Percentiles rank a stretch among this genome's conserved stretches.
phyloP scores from a whole-genome alignment of 148 eudicot species.

The Heliamphora exappendiculata region DNA sequence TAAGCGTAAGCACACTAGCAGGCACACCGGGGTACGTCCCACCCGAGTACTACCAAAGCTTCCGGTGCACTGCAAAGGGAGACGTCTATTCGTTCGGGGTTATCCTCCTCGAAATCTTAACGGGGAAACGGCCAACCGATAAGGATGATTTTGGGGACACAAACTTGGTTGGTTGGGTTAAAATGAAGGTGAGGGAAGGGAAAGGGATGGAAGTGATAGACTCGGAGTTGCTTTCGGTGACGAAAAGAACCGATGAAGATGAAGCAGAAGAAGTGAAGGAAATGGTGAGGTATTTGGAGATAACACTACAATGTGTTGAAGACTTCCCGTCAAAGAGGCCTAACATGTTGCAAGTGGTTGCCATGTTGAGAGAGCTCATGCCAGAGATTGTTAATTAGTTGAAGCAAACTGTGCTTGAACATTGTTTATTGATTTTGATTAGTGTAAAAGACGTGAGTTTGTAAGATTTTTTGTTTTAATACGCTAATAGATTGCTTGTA shows the following conservation, averaged over 20 bases:
- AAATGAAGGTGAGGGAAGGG: slow-evolving; percentile 84
- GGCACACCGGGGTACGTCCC: slow-evolving; percentile 99
- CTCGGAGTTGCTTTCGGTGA: slow-evolving; percentile 38
- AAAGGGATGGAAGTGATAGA: slow-evolving; percentile 90
- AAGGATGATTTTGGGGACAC: slow-evolving; percentile 96
- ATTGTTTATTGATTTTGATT: slow-evolving; percentile 7
- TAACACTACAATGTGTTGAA: slow-evolving; percentile 75
- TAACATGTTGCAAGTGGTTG: slow-evolving; percentile 86
- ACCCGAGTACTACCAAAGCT: slow-evolving; percentile 97
- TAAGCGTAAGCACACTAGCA: slow-evolving; percentile 91
- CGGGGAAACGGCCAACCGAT: slow-evolving; percentile 88
- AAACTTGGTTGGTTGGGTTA: slow-evolving; percentile 95
- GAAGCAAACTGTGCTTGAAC: slow-evolving; percentile 25
- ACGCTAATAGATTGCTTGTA: slow-evolving; percentile 7
- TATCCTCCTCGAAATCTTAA: slow-evolving; percentile 65
- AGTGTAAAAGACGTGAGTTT: slow-evolving; percentile 3
- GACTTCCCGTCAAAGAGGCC: slow-evolving; percentile 96
- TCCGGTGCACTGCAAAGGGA: slow-evolving; percentile 89
- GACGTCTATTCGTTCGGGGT: slow-evolving; percentile 94
- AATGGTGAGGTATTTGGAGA: slow-evolving; percentile 70
- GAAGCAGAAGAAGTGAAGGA: slow-evolving; percentile 73
- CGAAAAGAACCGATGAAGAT: slow-evolving; percentile 30
- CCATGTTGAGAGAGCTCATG: slow-evolving; percentile 76
- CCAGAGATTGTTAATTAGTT: slow-evolving; percentile 19
- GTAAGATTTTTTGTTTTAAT: slow-evolving; percentile 2